Percentiles rank a stretch among this genome's conserved stretches.
Evolutionary conservation across 1,284 basidiomycete species (phyloP).

Genomic region (Irpex rosettiformis): DNA sequence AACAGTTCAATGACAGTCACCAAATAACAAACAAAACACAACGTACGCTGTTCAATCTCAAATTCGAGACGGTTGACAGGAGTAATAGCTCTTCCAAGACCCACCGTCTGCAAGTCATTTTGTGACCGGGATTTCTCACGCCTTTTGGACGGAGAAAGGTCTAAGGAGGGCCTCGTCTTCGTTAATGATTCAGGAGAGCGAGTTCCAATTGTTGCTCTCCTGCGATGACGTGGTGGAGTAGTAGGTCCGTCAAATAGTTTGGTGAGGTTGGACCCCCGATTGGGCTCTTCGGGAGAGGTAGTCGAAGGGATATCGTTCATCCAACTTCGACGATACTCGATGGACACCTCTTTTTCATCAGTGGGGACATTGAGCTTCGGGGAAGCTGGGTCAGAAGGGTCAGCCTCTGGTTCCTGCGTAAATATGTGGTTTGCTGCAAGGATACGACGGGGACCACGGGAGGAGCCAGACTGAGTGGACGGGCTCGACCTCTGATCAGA

Average conservation of each 20-base stretch:
- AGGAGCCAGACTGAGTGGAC: conserved; percentile 33
- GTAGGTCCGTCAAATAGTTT: conserved; percentile 10
- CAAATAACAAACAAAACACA: not conserved
- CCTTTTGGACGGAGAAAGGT: conserved; percentile 55
- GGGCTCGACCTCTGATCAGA: conserved; percentile 25
- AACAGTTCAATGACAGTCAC: not conserved
- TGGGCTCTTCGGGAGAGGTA: conserved; percentile 27
- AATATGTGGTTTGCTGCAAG: conserved; percentile 73
- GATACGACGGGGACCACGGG: conserved; percentile 52
- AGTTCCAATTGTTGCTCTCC: conserved; percentile 62
- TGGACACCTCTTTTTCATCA: not conserved
- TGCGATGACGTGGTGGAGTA: conserved; percentile 24
- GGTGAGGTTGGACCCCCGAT: conserved; percentile 8
- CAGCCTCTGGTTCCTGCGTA: conserved; percentile 31
- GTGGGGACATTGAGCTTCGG: not conserved
- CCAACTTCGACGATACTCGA: conserved; percentile 1
- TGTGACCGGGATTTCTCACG: conserved; percentile 65
- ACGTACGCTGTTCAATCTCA: conserved; percentile 56
- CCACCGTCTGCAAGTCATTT: conserved; percentile 41
- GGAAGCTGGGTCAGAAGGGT: not conserved
- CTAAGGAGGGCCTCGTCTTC: conserved; percentile 25
- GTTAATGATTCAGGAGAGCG: conserved; percentile 44
- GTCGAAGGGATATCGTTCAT: conserved; percentile 20
- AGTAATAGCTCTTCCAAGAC: conserved; percentile 51
- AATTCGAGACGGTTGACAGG: conserved; percentile 59